These are phyloP conservation scores for Aspergillus bombycis DNA, from an alignment of 2,329 filamentous ascomycete genomes.

Conservation along the genomic window DNA sequence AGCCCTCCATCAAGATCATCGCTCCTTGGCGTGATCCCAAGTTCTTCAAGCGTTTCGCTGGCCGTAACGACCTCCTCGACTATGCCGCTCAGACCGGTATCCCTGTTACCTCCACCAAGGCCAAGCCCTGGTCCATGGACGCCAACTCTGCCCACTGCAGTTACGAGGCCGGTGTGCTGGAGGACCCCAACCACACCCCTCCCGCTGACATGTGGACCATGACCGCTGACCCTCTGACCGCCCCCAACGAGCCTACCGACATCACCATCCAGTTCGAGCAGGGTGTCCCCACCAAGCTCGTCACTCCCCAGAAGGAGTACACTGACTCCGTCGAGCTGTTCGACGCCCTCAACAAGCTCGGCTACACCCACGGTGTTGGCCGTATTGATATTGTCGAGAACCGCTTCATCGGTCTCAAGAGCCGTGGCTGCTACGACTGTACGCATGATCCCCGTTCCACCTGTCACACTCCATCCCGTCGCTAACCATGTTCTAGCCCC, in stretches of 20 bases:
- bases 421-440: conserved; percentile 76
- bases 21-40: conserved; percentile 53
- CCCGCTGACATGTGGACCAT: conserved; percentile 78
- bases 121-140: conserved; percentile 58
- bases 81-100: conserved; percentile 52
- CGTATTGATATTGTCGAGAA: conserved; percentile 84
- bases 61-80: conserved; percentile 53
- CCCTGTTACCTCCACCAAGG: conserved; percentile 52
- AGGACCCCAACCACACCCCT: conserved; percentile 62
- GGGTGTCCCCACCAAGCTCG: conserved; percentile 72
- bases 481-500: conserved; percentile 25
- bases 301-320: conserved; percentile 61
- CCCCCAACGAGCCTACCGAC: conserved; percentile 71
- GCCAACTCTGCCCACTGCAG: conserved; percentile 63
- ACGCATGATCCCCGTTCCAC: conserved; percentile 41
- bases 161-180: conserved; percentile 71
- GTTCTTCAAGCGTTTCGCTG: conserved; percentile 53
- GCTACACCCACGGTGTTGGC: conserved; percentile 72
- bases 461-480: too few relatives aligned
- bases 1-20: conserved; percentile 53
- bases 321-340: conserved; percentile 75
- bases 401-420: conserved; percentile 79
- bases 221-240: conserved; percentile 68
- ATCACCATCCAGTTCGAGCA: conserved; percentile 74
- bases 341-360: conserved; percentile 71